Percentiles rank a stretch among this genome's conserved stretches.
Evolutionary conservation across 352 stramenopile genomes (phyloP).

Genomic region (Thraustochytrium striatum): DNA sequence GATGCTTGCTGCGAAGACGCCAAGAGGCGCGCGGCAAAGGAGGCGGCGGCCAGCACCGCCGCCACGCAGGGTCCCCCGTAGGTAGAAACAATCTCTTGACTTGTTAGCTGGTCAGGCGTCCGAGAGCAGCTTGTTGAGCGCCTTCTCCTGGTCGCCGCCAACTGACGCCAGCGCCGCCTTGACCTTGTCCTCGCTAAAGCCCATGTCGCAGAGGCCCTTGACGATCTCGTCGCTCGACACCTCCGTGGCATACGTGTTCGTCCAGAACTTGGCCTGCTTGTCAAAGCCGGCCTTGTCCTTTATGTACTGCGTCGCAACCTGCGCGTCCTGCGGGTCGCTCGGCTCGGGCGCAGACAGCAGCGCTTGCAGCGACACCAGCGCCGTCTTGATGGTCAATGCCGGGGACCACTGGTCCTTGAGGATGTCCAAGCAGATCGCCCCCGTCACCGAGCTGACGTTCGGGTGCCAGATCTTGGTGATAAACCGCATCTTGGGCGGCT

Average conservation of each 20-base stretch:
- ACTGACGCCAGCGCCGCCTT: not conserved
- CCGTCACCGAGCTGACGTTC: conserved; percentile 73
- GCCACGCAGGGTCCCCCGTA: not conserved
- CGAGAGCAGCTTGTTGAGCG: conserved; percentile 17
- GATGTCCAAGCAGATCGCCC: conserved; percentile 82
- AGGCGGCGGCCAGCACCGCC: not conserved
- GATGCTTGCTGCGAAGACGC: conserved; percentile 15
- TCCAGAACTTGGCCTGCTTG: conserved; percentile 47
- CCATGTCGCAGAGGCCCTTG: conserved; percentile 28
- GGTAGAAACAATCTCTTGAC: too few species aligned
- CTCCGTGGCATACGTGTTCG: conserved; percentile 27
- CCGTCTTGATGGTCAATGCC: conserved; percentile 80
- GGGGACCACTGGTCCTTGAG: conserved; percentile 84
- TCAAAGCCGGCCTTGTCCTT: conserved; percentile 47
- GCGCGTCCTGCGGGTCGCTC: conserved; percentile 64
- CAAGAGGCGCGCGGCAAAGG: not conserved
- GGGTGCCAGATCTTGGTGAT: conserved; percentile 84
- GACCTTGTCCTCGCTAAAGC: conserved; percentile 40
- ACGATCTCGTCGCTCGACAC: conserved; percentile 6
- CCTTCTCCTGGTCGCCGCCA: conserved; percentile 24
- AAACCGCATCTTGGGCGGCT: conserved; percentile 72
- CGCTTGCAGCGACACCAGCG: conserved; percentile 74
- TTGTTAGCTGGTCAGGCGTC: not conserved
- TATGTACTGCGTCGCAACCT: conserved; percentile 51
- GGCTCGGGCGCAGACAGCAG: conserved; percentile 76